These are phyloP conservation scores for Schizonepeta tenuifolia DNA, from an alignment of 257 asterid species.

Conservation along the genomic window DNA sequence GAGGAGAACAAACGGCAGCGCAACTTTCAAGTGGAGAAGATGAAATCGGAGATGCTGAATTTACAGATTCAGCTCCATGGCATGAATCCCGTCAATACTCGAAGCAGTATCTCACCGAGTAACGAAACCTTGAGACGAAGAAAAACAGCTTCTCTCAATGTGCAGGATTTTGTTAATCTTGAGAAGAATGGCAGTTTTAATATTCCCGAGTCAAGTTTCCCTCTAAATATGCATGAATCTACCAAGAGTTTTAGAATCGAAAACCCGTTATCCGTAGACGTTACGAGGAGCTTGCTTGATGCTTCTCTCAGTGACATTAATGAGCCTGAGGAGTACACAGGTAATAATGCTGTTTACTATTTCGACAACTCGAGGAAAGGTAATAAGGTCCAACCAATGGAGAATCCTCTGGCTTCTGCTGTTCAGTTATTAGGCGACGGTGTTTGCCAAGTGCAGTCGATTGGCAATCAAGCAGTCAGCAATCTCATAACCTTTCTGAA, in stretches of 20 bases:
- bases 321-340: slow-evolving; percentile 67
- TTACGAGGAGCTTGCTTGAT: slow-evolving; percentile 48
- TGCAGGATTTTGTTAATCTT: slow-evolving; percentile 50
- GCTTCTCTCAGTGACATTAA: slow-evolving; percentile 62
- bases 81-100: slow-evolving; percentile 54
- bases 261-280: slow-evolving; percentile 54
- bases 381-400: slow-evolving; percentile 53
- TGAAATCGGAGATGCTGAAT: slow-evolving; percentile 99
- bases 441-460: slow-evolving; percentile 94
- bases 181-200: slow-evolving; percentile 56
- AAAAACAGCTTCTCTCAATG: slow-evolving; percentile 49
- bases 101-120: slow-evolving; percentile 53
- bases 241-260: slow-evolving; percentile 52
- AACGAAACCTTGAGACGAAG: slow-evolving; percentile 76
- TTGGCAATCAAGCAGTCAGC: slow-evolving; percentile 92
- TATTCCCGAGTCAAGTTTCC: slow-evolving; percentile 48
- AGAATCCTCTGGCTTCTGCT: slow-evolving; percentile 87
- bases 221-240: slow-evolving; percentile 61
- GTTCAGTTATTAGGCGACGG: slow-evolving; percentile 92
- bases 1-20: slow-evolving; percentile 91
- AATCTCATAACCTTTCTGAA: slow-evolving; percentile 87
- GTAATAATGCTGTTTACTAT: slow-evolving; percentile 42
- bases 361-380: slow-evolving; percentile 48
- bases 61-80: slow-evolving; percentile 85
- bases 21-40: slow-evolving; percentile 94